Evolutionary conservation across 495 filamentous ascomycete species (phyloP).

Genomic region (Penicillium roqueforti): DNA sequence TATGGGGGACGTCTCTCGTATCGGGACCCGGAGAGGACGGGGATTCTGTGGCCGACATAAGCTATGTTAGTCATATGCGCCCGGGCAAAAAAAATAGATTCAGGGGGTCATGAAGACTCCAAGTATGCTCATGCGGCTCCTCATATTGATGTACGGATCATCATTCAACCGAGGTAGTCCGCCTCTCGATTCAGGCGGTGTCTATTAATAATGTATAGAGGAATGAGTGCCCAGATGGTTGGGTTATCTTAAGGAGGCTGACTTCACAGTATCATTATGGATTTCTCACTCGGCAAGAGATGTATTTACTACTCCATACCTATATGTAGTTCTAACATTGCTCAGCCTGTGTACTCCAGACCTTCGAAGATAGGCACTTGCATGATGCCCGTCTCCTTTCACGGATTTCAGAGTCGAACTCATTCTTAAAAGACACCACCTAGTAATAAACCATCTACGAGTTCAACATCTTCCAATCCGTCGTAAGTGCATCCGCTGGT

Average conservation of each 20-base stretch:
- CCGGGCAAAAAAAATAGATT: constrained; percentile 56
- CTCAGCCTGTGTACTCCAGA: background rate
- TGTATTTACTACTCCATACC: background rate
- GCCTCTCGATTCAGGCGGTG: background rate
- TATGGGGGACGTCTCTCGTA: constrained; percentile 25
- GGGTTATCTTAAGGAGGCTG: no score
- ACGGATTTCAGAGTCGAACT: background rate
- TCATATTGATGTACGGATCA: constrained; percentile 28
- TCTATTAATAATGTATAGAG: background rate
- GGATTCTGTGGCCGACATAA: constrained; percentile 38
- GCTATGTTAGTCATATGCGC: constrained; percentile 32
- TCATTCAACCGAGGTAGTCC: constrained; percentile 22
- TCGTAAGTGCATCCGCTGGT: background rate
- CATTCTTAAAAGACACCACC: background rate
- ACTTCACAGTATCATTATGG: background rate
- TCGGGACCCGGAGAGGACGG: constrained; percentile 24
- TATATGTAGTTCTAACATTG: background rate
- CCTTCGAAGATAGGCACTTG: background rate
- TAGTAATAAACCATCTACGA: background rate
- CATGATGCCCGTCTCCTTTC: background rate
- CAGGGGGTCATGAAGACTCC: constrained; percentile 7
- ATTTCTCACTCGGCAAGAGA: background rate
- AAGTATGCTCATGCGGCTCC: constrained; percentile 21
- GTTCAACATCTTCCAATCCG: background rate
- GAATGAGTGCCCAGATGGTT: background rate